These are phyloP conservation scores for Neurospora sublineolata DNA, from an alignment of 495 filamentous ascomycete genomes.

Conservation along the genomic window DNA sequence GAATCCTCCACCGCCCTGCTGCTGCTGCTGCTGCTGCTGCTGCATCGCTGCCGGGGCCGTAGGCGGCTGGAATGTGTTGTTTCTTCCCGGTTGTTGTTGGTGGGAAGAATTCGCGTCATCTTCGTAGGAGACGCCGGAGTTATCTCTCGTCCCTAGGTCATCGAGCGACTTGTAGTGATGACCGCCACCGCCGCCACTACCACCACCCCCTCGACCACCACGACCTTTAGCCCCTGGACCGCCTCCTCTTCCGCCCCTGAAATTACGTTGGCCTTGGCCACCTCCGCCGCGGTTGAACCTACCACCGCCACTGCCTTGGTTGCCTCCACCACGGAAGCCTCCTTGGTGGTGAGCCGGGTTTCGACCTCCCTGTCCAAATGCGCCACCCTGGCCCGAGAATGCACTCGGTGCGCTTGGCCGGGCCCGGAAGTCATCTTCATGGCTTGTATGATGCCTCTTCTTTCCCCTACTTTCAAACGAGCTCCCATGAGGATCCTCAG, in stretches of 20 bases:
- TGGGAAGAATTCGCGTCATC: constrained; percentile 12
- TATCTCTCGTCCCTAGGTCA: constrained; percentile 31
- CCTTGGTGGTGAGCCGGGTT: background rate
- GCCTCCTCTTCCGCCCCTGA: constrained; percentile 20
- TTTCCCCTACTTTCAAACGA: constrained; percentile 47
- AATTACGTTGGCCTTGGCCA: constrained; percentile 17
- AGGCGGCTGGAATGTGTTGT: constrained; percentile 9
- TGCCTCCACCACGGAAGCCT: background rate
- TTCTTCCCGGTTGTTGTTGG: background rate
- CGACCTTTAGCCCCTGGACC: constrained; percentile 2
- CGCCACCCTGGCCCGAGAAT: background rate
- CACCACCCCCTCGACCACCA: constrained; percentile 23
- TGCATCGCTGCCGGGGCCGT: constrained; percentile 9
- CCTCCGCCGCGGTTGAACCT: constrained; percentile 9
- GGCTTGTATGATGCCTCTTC: constrained; percentile 43
- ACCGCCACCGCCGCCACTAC: constrained; percentile 13
- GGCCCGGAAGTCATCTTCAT: constrained; percentile 37
- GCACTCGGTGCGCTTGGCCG: constrained; percentile 3
- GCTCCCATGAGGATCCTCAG: constrained; percentile 46
- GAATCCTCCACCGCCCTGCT: constrained; percentile 2
- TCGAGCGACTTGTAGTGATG: constrained; percentile 29
- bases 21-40: background rate
- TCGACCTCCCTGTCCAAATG: background rate
- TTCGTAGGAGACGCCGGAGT: constrained; percentile 31
- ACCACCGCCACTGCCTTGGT: background rate